A percentile compares a stretch with the other conserved stretches of the same genome.
phyloP scores from a whole-genome alignment of 2,329 filamentous ascomycete genomes.

The Cladosporium sp. region DNA sequence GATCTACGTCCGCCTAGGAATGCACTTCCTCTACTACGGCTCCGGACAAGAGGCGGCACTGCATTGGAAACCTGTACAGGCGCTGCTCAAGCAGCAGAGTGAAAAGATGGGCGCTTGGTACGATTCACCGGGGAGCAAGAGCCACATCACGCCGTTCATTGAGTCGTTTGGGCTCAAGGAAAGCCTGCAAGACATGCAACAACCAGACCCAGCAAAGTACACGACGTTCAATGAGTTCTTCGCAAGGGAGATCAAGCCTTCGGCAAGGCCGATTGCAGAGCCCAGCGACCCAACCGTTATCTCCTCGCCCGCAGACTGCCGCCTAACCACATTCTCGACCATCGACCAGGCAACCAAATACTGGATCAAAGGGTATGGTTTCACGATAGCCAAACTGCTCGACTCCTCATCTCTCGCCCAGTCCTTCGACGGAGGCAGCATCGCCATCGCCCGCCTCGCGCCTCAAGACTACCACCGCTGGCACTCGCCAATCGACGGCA shows the following conservation, averaged over 20 bases:
- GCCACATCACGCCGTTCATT: conserved; percentile 38
- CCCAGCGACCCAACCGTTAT: conserved; percentile 29
- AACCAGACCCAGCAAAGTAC: conserved; percentile 35
- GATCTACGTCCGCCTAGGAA: conserved; percentile 38
- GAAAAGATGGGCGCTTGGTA: conserved; percentile 38
- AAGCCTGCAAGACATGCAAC: conserved; percentile 29
- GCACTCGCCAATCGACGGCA: conserved; percentile 33
- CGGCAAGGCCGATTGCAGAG: conserved; percentile 33
- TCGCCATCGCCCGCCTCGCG: conserved; percentile 36
- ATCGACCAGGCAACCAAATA: conserved; percentile 35
- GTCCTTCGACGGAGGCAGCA: conserved; percentile 31
- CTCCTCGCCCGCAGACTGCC: conserved; percentile 34
- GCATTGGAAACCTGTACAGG: conserved; percentile 30
- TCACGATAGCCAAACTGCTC: conserved; percentile 31
- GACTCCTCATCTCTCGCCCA: conserved; percentile 24
- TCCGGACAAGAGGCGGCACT: conserved; percentile 33
- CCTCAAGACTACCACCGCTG: conserved; percentile 40
- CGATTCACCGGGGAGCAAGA: conserved; percentile 31
- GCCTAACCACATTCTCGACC: conserved; percentile 34
- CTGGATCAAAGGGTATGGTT: conserved; percentile 40
- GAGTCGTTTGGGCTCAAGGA: conserved; percentile 32
- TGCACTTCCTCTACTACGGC: conserved; percentile 41
- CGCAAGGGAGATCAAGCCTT: conserved; percentile 31
- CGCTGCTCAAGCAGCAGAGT: conserved; percentile 32
- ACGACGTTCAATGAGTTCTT: conserved; percentile 41